Evolutionary conservation across 768 basidiomycete species (phyloP), one percentile per base, ranked within the genome.

Genomic region (Tylopilus subfusipes): DNA sequence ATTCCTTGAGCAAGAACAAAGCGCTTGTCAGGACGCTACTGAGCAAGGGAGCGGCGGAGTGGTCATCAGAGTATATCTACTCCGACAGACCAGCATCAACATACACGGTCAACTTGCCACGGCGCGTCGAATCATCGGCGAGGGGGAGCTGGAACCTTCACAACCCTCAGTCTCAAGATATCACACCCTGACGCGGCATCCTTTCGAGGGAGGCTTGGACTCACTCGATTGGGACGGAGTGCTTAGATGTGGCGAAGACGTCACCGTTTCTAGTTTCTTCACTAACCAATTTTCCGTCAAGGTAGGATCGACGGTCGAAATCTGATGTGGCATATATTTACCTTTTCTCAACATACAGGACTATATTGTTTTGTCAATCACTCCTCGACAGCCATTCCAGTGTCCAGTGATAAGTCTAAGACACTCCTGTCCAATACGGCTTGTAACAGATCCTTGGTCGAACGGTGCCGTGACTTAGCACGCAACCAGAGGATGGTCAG

Each of bases 171-270:
- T 58, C 29, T 54, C 57, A 16, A 30, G 52, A 56, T 52, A 46
- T 42, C 42, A 25, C 10, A 24, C 54, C 7, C 57, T 44, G 19
- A 30, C 45, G 14, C 54, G 38, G 2, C 51, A 52, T 42, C 55
- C 57, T 24, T 56, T 63, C 19, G 59, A 62, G 11, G 68, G 66
- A 42, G 59, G 62, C 22, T 68, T 73, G 45, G 75, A 74, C 31
- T 71, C 77, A 56, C 68, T 86, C 2, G 84, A 86, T 58, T 88
- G 84, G 78, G 82, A 81, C 56, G 86, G 85, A 13, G 76, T 79
- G 52, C 56, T 85, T 14, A 63, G 62, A 27, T 70, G 73, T 42
- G 59, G 66, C 13, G 62, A 71, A n/a, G 70, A 76, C 39, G 66
- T 77, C 40, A 68, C 64, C 1, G 71, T 72, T 40, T 78, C 79